Percentiles rank a stretch among this genome's conserved stretches.
phyloP scores from a whole-genome alignment of 2,329 filamentous ascomycete genomes.

The Penicillium paneum region DNA sequence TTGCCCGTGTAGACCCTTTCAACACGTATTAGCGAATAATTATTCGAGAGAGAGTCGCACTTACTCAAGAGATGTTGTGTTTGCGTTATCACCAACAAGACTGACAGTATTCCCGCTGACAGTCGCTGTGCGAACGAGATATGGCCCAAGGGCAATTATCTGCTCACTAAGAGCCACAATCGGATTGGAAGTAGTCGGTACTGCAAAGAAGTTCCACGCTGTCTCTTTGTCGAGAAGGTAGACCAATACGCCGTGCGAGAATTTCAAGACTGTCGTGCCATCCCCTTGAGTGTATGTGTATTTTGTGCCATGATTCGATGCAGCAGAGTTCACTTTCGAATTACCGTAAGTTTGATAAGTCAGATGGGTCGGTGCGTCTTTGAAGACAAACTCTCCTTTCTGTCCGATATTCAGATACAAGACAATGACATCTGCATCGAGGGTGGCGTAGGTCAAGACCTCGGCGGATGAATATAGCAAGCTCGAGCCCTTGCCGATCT shows the following conservation, averaged over 20 bases:
- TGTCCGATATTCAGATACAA: slow-evolving; percentile 52
- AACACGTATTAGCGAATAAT: not conserved
- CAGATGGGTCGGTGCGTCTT: slow-evolving; percentile 31
- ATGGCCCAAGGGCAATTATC: slow-evolving; percentile 46
- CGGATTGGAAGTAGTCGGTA: slow-evolving; percentile 48
- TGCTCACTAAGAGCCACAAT: slow-evolving; percentile 47
- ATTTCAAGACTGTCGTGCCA: slow-evolving; percentile 48
- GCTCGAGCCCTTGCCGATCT: slow-evolving; percentile 43
- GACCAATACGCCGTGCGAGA: slow-evolving; percentile 50
- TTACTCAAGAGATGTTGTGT: slow-evolving; percentile 42
- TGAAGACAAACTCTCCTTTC: slow-evolving; percentile 51
- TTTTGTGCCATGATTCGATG: slow-evolving; percentile 28
- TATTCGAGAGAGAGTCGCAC: not conserved
- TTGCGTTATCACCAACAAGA: slow-evolving; percentile 43
- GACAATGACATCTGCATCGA: slow-evolving; percentile 46
- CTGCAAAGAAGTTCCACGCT: slow-evolving; percentile 58
- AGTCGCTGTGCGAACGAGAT: slow-evolving; percentile 44
- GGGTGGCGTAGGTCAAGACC: slow-evolving; percentile 46
- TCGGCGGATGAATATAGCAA: slow-evolving; percentile 54
- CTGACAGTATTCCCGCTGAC: slow-evolving; percentile 35
- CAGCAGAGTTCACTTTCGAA: slow-evolving; percentile 33
- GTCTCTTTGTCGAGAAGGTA: slow-evolving; percentile 54
- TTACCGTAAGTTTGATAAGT: slow-evolving; percentile 44
- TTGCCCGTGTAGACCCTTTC: slow-evolving; percentile 42
- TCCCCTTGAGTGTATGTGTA: slow-evolving; percentile 50